Evolutionary conservation across 2,329 filamentous ascomycete species (phyloP).

Genomic region (Arthrobotrys musiformis): DNA sequence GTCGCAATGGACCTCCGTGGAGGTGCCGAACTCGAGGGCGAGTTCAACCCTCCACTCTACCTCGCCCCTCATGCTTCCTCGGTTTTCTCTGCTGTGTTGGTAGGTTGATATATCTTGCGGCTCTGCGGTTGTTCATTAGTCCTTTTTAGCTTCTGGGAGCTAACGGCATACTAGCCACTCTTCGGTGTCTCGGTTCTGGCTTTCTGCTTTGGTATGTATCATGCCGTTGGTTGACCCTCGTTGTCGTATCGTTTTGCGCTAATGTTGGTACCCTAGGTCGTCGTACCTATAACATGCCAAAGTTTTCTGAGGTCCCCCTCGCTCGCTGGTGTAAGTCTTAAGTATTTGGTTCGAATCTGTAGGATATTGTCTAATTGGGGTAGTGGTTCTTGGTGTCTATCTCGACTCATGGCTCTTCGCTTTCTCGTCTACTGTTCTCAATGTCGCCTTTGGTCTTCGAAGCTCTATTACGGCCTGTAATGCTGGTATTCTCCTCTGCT

Average conservation of each 20-base stretch:
- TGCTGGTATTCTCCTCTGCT: constrained; percentile 71
- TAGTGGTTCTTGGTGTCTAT: constrained; percentile 72
- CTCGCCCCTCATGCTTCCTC: constrained; percentile 42
- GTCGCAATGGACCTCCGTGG: constrained; percentile 16
- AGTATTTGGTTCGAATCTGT: background rate
- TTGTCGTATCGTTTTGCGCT: background rate
- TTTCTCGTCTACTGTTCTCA: constrained; percentile 69
- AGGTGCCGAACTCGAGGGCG: constrained; percentile 2
- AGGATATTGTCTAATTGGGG: background rate
- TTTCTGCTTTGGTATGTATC: constrained; percentile 51
- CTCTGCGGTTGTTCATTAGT: background rate
- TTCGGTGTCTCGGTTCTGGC: constrained; percentile 50
- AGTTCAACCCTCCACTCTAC: constrained; percentile 36
- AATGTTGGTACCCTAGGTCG: constrained; percentile 21
- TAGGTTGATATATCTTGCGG: constrained; percentile 18
- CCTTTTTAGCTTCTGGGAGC: background rate
- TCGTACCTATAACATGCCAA: constrained; percentile 47
- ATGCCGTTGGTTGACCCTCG: background rate
- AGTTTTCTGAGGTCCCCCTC: constrained; percentile 40
- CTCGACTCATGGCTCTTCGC: constrained; percentile 72
- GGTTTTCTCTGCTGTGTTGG: constrained; percentile 51
- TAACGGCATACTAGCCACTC: constrained; percentile 24
- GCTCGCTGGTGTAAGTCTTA: constrained; percentile 51
- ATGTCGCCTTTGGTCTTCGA: constrained; percentile 70
- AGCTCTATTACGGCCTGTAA: constrained; percentile 67